Base-by-base conservation (phyloP, 2,329 filamentous ascomycete genomes). In the Arthrobotrys sphaeroides region DNA sequence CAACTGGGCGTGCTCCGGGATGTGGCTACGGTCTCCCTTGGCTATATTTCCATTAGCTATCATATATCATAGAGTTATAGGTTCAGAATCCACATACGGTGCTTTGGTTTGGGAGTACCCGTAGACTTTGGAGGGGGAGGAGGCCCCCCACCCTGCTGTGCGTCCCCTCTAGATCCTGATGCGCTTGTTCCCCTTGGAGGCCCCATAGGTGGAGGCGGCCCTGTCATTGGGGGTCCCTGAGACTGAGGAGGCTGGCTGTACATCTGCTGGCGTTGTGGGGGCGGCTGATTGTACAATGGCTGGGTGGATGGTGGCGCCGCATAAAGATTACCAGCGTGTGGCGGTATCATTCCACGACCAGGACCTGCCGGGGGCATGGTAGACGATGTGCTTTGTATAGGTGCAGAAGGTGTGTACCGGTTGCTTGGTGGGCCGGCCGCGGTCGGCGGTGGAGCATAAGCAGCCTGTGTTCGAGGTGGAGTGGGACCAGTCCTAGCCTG, bases 11-110 rank as follows among this genome's bases (percentile, higher is more conserved):
- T 86, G 86, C 10, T 88, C 82, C 0, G 94, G 91, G 70, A 99
- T 97, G 82, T 98, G 93, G 18, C 91, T 92, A 57, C 94, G 90
- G 82, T 98, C 94, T 79, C 94, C 94, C 43, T 91, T 83, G 75
- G 87, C 86, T 85, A 64, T 65, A 64, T 22, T 42, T 24, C 38
- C 80, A 78, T 82, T 80, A 77, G 72, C 82, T 69, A 51, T 26
- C 61, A 26, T 20, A 49, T 40, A 60, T 31, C 3, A 20, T 10
- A 53, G 22, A 7, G 18, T 3, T 3, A 62, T 49, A 33, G 59
- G 61, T 57, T 70, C 62, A 80, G 28, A 47, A 6, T 16, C 73
- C 28, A 62, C 20, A 18, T 84, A 84, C 93, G 92, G 81, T 95
- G 87, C 81, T 89, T 93, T 26, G 85, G 81, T 80, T 86, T 81